Evolutionary conservation across 148 eudicot genomes (phyloP).

Genomic region (Vaccinium macrocarpon): DNA sequence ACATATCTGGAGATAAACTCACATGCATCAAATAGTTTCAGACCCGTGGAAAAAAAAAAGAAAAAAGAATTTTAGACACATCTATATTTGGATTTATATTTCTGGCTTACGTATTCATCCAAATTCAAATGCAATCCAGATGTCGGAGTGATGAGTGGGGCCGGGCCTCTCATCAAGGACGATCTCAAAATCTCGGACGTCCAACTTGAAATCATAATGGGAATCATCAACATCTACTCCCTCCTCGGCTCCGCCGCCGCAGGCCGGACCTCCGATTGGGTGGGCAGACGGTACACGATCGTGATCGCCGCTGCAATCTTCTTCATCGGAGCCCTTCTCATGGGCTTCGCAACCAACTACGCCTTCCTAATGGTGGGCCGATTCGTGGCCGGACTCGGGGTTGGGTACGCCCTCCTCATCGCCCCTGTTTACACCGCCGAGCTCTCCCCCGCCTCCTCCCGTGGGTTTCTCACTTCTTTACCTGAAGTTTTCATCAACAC

Average conservation of each 20-base stretch:
- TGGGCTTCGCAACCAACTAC: slow-evolving; percentile 51
- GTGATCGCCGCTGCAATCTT: slow-evolving; percentile 40
- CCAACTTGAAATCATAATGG: slow-evolving; percentile 37
- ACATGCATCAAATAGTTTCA: too few relatives aligned
- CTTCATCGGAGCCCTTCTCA: slow-evolving; percentile 40
- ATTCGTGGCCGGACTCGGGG: slow-evolving; percentile 49
- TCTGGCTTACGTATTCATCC: too few relatives aligned
- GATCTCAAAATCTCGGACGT: slow-evolving; percentile 31
- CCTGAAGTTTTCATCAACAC: slow-evolving; percentile 81
- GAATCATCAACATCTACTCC: slow-evolving; percentile 40
- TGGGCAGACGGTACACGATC: slow-evolving; percentile 47
- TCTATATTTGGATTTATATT: too few relatives aligned
- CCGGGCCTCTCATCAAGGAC: slow-evolving; percentile 27
- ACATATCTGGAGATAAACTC: too few relatives aligned
- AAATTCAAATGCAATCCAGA: slow-evolving; percentile 17
- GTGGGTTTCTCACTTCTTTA: slow-evolving; percentile 79
- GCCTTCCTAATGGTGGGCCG: slow-evolving; percentile 49
- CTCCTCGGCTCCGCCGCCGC: slow-evolving; percentile 46
- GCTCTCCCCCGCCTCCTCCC: slow-evolving; percentile 67
- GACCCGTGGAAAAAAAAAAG: too few relatives aligned
- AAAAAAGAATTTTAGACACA: too few relatives aligned
- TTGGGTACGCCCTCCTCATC: slow-evolving; percentile 47
- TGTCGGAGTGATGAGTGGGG: slow-evolving; percentile 49
- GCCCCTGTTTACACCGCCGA: slow-evolving; percentile 91
- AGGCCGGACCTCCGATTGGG: slow-evolving; percentile 50